phyloP scores from a whole-genome alignment of 306 rosid genomes.

The Inga laurina region DNA sequence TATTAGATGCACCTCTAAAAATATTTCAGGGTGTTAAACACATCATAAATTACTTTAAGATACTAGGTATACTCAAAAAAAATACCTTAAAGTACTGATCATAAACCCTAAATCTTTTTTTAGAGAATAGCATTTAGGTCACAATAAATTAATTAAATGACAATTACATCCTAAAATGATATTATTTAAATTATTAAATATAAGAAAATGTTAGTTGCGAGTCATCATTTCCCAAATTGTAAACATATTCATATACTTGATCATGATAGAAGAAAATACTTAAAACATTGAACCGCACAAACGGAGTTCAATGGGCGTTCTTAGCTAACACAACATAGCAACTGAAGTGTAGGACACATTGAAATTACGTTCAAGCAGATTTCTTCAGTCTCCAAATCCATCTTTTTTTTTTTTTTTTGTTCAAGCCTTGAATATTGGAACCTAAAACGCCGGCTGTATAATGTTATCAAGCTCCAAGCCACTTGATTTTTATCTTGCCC shows the following conservation, averaged over 20 bases:
- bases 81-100: too few relatives aligned
- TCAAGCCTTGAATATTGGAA: background rate
- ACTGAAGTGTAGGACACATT: background rate
- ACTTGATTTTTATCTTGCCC: background rate
- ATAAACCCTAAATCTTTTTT: too few relatives aligned
- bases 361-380: background rate
- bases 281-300: background rate
- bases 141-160: background rate
- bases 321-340: background rate
- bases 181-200: too few relatives aligned
- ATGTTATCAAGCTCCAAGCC: background rate
- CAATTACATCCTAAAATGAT: background rate
- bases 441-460: background rate
- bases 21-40: too few relatives aligned
- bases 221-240: background rate
- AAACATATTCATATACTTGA: background rate
- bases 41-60: too few relatives aligned
- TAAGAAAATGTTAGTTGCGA: background rate
- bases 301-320: background rate
- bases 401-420: too few relatives aligned
- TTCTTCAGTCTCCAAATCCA: background rate
- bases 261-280: background rate
- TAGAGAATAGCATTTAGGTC: background rate
- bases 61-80: too few relatives aligned
- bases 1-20: too few relatives aligned